These are phyloP conservation scores for Trichoderma aggressivum DNA, from an alignment of 2,329 filamentous ascomycete species.

Conservation along the genomic window DNA sequence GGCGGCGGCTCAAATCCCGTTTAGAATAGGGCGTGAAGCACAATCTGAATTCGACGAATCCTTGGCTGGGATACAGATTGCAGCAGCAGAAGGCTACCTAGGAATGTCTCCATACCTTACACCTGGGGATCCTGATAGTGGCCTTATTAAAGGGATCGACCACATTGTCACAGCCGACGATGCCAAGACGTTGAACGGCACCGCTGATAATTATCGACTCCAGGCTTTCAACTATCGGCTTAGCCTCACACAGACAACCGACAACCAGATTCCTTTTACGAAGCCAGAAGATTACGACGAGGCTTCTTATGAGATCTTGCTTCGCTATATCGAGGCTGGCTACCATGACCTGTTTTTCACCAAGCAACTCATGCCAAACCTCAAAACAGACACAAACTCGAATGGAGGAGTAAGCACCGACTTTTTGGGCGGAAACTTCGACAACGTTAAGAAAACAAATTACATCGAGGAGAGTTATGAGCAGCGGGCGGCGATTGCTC, in stretches of 20 bases:
- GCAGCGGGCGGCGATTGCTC: constrained; percentile 17
- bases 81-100: neutral
- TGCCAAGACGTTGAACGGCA: neutral
- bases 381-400: constrained; percentile 20
- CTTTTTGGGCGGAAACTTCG: constrained; percentile 25
- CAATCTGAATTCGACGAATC: constrained; percentile 17
- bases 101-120: constrained; percentile 24
- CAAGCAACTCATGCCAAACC: constrained; percentile 17
- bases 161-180: constrained; percentile 8
- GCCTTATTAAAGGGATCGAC: constrained; percentile 23
- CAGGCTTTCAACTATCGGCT: constrained; percentile 21
- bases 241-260: constrained; percentile 2
- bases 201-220: constrained; percentile 14
- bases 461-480: constrained; percentile 16
- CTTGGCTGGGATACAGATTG: constrained; percentile 19
- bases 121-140: constrained; percentile 20
- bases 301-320: constrained; percentile 12
- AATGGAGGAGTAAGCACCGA: constrained; percentile 24
- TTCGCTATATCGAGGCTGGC: constrained; percentile 19
- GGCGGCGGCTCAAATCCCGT: constrained; percentile 22
- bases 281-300: constrained; percentile 15
- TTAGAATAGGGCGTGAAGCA: constrained; percentile 21
- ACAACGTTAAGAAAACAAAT: constrained; percentile 13
- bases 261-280: constrained; percentile 17
- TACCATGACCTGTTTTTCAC: constrained; percentile 13